Evolutionary conservation across 2,329 filamentous ascomycete species (phyloP).

Genomic region (Colletotrichum euphorbiae): DNA sequence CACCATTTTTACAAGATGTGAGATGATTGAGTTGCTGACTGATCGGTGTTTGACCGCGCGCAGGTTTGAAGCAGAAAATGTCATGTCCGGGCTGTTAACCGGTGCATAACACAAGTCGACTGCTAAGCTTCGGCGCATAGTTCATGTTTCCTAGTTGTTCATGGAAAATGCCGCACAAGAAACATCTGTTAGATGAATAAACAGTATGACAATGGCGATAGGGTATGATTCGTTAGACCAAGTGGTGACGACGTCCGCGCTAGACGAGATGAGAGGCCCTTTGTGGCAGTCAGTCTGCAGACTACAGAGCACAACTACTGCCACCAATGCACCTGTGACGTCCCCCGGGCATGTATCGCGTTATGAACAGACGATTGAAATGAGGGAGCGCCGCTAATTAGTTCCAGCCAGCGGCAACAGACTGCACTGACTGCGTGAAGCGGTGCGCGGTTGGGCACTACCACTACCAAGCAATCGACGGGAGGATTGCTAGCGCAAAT

Average conservation of each 20-base stretch:
- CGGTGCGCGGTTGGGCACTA: neutral
- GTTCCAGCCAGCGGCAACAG: neutral
- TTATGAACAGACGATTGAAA: neutral
- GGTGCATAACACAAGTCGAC: slow-evolving; percentile 9
- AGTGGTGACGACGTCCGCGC: too few relatives aligned
- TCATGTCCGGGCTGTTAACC: neutral
- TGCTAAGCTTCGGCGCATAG: neutral
- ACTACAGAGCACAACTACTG: neutral
- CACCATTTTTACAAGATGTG: too few relatives aligned
- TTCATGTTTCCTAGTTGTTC: neutral
- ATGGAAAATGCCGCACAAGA: slow-evolving; percentile 3
- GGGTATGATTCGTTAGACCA: too few relatives aligned
- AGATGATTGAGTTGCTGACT: neutral
- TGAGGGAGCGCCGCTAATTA: neutral
- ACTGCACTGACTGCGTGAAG: neutral
- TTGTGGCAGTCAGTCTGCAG: too few relatives aligned
- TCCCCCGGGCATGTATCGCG: slow-evolving; percentile 1
- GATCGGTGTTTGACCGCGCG: neutral
- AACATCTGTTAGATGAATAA: neutral
- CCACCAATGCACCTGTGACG: slow-evolving; percentile 22
- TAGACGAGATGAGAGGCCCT: too few relatives aligned
- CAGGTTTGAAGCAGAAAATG: neutral
- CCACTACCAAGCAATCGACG: neutral
- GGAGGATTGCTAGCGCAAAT: neutral
- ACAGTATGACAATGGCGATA: too few relatives aligned